These are phyloP conservation scores for Aspergillus proliferans DNA, from an alignment of 2,329 filamentous ascomycete species.

Conservation along the genomic window DNA sequence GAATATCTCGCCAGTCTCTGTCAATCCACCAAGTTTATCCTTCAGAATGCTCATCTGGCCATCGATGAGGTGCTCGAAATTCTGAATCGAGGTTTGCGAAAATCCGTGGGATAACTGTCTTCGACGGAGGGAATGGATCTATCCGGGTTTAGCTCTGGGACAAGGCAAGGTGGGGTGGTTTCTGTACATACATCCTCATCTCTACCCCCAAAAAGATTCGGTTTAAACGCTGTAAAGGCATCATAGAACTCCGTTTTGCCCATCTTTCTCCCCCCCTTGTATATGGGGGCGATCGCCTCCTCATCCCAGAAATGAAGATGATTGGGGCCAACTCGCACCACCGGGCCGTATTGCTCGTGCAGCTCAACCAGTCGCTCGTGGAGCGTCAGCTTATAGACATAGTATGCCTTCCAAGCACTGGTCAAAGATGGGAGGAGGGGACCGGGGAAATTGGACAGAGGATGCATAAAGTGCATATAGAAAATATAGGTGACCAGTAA, in stretches of 20 bases:
- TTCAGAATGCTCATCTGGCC: constrained; percentile 2
- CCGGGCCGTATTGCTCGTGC: background rate
- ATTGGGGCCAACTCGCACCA: constrained; percentile 4
- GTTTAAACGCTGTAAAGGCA: constrained; percentile 10
- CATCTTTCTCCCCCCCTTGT: constrained; percentile 9
- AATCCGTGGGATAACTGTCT: constrained; percentile 6
- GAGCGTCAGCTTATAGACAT: constrained; percentile 2
- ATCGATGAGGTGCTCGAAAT: constrained; percentile 4
- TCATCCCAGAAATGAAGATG: constrained; percentile 10
- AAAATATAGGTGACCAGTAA: background rate
- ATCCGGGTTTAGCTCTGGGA: background rate
- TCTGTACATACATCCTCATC: constrained; percentile 2
- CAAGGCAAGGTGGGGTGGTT: background rate
- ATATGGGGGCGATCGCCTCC: constrained; percentile 8
- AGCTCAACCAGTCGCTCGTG: constrained; percentile 5
- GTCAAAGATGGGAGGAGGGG: constrained; percentile 2
- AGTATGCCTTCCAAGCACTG: constrained; percentile 3
- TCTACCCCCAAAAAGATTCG: constrained; percentile 6
- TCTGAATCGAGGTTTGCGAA: constrained; percentile 4
- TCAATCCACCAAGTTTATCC: background rate
- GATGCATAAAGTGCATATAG: background rate
- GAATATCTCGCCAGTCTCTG: constrained; percentile 11
- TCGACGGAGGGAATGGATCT: constrained; percentile 7
- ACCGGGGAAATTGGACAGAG: constrained; percentile 1
- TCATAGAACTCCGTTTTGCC: constrained; percentile 8